phyloP scores from a whole-genome alignment of 2,329 filamentous ascomycete species.

The Metarhizium rileyi region DNA sequence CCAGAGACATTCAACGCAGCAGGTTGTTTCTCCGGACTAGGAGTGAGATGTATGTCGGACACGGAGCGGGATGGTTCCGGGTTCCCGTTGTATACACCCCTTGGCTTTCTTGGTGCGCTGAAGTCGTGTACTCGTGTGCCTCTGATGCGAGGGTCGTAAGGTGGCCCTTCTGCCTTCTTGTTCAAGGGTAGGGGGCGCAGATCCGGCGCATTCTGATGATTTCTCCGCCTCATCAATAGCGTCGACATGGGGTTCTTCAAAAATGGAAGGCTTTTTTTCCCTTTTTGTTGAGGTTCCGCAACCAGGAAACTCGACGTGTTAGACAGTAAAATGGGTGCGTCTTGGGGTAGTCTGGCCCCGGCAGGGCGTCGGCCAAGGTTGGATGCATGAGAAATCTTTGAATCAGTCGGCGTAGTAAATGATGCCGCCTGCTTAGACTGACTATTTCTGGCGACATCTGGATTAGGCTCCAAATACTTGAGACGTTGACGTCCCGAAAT shows the following conservation, averaged over 20 bases:
- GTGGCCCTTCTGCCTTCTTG: conserved; percentile 31
- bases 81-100: neutral
- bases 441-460: conserved; percentile 22
- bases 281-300: conserved; percentile 32
- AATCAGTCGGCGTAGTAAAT: conserved; percentile 40
- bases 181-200: conserved; percentile 30
- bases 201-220: conserved; percentile 38
- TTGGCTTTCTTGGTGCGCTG: conserved; percentile 42
- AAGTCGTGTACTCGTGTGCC: conserved; percentile 58
- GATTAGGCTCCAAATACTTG: conserved; percentile 16
- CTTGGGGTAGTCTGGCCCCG: conserved; percentile 29
- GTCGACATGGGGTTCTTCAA: conserved; percentile 52
- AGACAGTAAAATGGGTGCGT: conserved; percentile 24
- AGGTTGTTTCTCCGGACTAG: conserved; percentile 5
- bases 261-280: conserved; percentile 46
- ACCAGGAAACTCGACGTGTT: conserved; percentile 13
- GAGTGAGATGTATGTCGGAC: neutral
- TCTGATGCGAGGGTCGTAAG: conserved; percentile 54
- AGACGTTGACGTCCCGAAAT: conserved; percentile 2
- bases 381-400: conserved; percentile 25
- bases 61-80: neutral
- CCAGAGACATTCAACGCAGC: conserved; percentile 12
- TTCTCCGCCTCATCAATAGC: conserved; percentile 46
- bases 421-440: conserved; percentile 26
- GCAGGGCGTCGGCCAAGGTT: conserved; percentile 32